Base-by-base conservation (phyloP, 352 stramenopile species). In the Pythium chondricola region DNA sequence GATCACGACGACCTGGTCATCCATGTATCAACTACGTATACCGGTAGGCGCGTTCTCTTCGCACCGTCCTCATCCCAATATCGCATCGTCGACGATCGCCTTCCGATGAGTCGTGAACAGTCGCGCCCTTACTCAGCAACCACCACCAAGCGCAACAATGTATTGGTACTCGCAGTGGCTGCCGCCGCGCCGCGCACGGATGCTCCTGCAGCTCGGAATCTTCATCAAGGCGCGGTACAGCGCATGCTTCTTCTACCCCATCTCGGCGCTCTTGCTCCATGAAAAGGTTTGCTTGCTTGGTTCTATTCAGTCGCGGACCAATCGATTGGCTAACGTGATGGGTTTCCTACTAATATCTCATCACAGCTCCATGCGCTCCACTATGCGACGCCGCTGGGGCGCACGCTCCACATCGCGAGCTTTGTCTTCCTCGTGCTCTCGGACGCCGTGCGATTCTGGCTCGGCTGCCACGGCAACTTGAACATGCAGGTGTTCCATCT, bases 121-220 rank as follows among this genome's bases (percentile, higher is more conserved):
- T 33, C 29, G 29, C n/a, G n/a, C n/a, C n/a, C n/a, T n/a, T n/a
- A n/a, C n/a, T n/a, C n/a, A n/a, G 6, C 22, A 35, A 17, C 9
- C 6, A 45, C 22, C 6, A 25, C 24, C 40, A 6, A 32, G 6
- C n/a, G 72, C 74, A 63, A 42, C 26, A 22, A 61, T 61, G 53
- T 51, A 56, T 27, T 43, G 45, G n/a, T 45, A 27, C 32, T 43
- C 69, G 32, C 56, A 75, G 16, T 48, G 65, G 17, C 64, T 60
- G 33, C 45, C 69, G 8, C 68, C 66, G 41, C 69, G 66, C 8
- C 71, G 63, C 7, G 60, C 52, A 49, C 59, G 71, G 8, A 57
- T 80, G 52, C 55, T 70, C 8, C 64, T 87, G 29, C 73, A 87
- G 54, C 69, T 87, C 52, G 30, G 58, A 17, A 84, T 87, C 47